Conservation (phyloP, 441 rosid genomes). For the Pelargonium australe region DNA sequence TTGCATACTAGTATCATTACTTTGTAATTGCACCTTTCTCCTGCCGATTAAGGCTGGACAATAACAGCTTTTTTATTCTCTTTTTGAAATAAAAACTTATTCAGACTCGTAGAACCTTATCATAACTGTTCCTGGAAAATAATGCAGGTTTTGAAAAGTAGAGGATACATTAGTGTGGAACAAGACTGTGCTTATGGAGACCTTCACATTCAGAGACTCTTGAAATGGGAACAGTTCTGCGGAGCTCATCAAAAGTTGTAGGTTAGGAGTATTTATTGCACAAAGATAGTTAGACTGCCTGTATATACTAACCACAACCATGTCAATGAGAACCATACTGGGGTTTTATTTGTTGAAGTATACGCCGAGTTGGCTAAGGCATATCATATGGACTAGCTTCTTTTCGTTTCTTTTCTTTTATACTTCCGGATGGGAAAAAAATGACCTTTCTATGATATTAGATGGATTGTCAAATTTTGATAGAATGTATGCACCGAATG, state of each 20-base stretch:
- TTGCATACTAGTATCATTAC: too few species aligned
- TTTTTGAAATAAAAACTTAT: background rate
- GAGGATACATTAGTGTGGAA: slow-evolving; percentile 51
- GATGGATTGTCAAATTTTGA: too few species aligned
- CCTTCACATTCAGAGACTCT: slow-evolving; percentile 38
- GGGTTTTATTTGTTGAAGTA: background rate
- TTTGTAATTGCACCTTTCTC: too few species aligned
- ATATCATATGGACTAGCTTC: too few species aligned
- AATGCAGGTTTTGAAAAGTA: slow-evolving; percentile 61
- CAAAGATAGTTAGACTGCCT: background rate
- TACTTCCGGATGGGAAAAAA: too few species aligned
- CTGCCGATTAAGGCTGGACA: too few species aligned
- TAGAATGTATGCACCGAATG: too few species aligned
- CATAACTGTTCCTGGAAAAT: background rate
- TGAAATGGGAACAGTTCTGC: slow-evolving; percentile 27
- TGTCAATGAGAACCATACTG: background rate
- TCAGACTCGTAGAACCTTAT: background rate
- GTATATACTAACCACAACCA: background rate
- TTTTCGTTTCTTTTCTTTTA: too few species aligned
- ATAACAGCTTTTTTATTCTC: background rate
- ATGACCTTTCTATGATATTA: too few species aligned
- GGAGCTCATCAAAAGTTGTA: background rate
- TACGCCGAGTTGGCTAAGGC: too few species aligned
- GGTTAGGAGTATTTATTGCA: background rate
- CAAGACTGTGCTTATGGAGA: slow-evolving; percentile 51